phyloP scores from a whole-genome alignment of 1,139 yeast genomes.

The Blastobotrys apis region DNA sequence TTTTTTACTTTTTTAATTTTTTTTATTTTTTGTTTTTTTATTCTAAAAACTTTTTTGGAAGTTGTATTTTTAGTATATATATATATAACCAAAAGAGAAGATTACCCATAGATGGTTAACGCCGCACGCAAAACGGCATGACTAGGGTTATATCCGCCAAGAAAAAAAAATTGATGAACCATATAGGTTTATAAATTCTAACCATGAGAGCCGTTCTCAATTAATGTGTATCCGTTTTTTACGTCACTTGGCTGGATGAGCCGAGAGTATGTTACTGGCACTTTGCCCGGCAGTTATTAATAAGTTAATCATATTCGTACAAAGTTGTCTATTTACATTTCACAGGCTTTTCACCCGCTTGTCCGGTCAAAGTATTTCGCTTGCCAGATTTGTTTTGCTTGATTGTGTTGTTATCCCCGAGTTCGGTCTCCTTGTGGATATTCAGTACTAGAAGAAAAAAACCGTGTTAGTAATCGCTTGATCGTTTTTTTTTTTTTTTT shows the following conservation, averaged over 20 bases:
- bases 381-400: slow-evolving; percentile 30
- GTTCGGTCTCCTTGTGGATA: slow-evolving; percentile 76
- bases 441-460: slow-evolving; percentile 44
- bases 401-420: slow-evolving; percentile 78
- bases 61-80: background rate
- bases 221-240: too few species aligned
- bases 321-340: slow-evolving; percentile 4
- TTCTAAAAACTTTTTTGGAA: background rate
- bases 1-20: background rate
- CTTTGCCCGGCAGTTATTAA: too few species aligned
- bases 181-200: too few species aligned
- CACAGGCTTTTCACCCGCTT: slow-evolving; percentile 3
- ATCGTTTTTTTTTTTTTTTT: background rate
- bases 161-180: too few species aligned
- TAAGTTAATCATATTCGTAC: background rate
- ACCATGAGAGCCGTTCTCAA: too few species aligned
- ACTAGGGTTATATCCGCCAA: too few species aligned
- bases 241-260: too few species aligned
- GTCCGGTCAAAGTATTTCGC: slow-evolving; percentile 14
- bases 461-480: background rate
- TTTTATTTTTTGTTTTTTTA: background rate
- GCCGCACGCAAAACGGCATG: too few species aligned
- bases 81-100: too few species aligned
- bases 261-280: too few species aligned
- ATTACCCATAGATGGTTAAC: too few species aligned